These are phyloP conservation scores for Selaginella tamariscina DNA, from an alignment of 75 land plant genomes.

Conservation along the genomic window DNA sequence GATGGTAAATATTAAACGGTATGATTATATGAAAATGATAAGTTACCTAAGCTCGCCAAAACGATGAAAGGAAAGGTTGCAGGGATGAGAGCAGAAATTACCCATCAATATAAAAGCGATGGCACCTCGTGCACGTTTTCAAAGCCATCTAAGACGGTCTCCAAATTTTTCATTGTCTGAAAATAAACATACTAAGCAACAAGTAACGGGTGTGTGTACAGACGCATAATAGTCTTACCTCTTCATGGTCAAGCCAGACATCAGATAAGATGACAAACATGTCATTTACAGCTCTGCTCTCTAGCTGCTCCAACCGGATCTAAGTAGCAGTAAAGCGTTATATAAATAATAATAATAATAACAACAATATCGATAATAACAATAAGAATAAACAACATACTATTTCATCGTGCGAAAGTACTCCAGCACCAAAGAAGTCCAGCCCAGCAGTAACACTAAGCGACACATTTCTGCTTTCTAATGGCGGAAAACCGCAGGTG, in stretches of 20 bases:
- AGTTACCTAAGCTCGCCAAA: slow-evolving; percentile 67
- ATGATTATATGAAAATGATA: not conserved
- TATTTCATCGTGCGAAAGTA: slow-evolving; percentile 45
- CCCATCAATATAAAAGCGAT: slow-evolving; percentile 95
- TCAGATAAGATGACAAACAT: slow-evolving; percentile 98
- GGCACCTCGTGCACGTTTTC: slow-evolving; percentile 86
- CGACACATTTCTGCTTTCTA: slow-evolving; percentile 69
- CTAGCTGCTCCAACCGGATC: slow-evolving; percentile 53
- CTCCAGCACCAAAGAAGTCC: slow-evolving; percentile 81
- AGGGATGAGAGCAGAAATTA: slow-evolving; percentile 88
- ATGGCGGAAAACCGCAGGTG: slow-evolving; percentile 94
- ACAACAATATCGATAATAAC: not conserved
- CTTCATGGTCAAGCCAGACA: slow-evolving; percentile 79
- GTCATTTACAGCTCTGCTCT: slow-evolving; percentile 73
- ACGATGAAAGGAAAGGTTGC: slow-evolving; percentile 67
- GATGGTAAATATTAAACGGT: not conserved
- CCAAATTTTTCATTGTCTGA: slow-evolving; percentile 77
- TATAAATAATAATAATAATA: not conserved
- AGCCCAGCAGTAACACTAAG: slow-evolving; percentile 49
- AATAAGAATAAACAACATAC: slow-evolving; percentile 36
- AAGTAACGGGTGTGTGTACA: not conserved
- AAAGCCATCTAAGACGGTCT: slow-evolving; percentile 63
- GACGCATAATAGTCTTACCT: slow-evolving; percentile 38
- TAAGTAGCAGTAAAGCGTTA: slow-evolving; percentile 11
- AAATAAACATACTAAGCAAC: slow-evolving; percentile 1